A percentile compares a stretch with the other conserved stretches of the same genome.
Conservation (phyloP, 441 rosid genomes). For the Codiaeum variegatum region DNA sequence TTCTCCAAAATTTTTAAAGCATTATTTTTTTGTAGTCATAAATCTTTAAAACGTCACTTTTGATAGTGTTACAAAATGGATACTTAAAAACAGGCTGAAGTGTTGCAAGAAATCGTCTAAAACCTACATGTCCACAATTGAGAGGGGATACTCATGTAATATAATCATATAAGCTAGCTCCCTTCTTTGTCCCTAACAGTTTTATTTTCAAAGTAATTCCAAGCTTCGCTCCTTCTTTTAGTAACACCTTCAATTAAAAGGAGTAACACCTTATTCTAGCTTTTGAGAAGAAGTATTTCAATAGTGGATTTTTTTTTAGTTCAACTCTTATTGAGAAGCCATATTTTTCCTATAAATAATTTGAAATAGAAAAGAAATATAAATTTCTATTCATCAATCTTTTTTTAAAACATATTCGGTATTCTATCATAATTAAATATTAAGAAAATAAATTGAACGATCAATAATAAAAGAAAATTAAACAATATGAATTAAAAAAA, state of each 20-base stretch:
- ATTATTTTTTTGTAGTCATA: background rate
- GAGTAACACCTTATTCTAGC: too few relatives aligned
- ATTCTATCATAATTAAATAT: too few relatives aligned
- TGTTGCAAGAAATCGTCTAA: background rate
- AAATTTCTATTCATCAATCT: too few relatives aligned
- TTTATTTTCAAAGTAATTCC: background rate
- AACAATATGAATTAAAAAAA: too few relatives aligned
- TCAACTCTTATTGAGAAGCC: background rate
- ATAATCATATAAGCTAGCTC: background rate
- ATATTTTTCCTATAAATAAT: background rate
- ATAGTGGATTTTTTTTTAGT: background rate
- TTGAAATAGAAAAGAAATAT: too few relatives aligned
- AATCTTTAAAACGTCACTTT: conserved; percentile 11
- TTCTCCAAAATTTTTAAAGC: background rate
- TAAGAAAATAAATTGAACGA: too few relatives aligned
- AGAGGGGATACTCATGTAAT: conserved; percentile 8
- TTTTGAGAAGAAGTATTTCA: background rate
- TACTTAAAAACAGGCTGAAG: too few relatives aligned
- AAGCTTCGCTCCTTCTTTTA: background rate
- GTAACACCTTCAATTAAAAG: too few relatives aligned
- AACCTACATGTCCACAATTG: background rate
- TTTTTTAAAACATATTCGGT: too few relatives aligned
- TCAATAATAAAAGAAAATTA: too few relatives aligned
- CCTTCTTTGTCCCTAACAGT: background rate
- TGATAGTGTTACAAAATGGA: background rate